A percentile compares a stretch with the other conserved stretches of the same genome.
These are phyloP conservation scores for Casaregolazyma suthepensis DNA, from an alignment of 1,139 yeast genomes.

Conservation along the genomic window DNA sequence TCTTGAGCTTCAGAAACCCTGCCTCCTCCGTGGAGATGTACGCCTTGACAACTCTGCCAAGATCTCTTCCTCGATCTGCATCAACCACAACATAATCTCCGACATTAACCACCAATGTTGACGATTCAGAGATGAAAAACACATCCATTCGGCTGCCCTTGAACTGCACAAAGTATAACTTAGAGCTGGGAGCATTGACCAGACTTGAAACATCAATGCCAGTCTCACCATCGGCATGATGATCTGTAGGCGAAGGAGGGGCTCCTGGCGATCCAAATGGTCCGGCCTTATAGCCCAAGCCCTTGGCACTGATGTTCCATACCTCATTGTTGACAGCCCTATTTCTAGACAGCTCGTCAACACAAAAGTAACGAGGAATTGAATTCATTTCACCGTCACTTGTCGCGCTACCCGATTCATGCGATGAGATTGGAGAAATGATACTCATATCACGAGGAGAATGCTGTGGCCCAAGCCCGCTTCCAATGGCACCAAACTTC, in stretches of 20 bases:
- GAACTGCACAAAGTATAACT: constrained; percentile 67
- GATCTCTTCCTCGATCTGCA: constrained; percentile 94
- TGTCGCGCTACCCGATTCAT: neutral
- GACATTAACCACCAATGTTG: constrained; percentile 48
- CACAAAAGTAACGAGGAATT: constrained; percentile 21
- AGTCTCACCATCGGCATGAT: constrained; percentile 4
- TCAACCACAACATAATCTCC: constrained; percentile 90
- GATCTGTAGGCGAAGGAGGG: constrained; percentile 12
- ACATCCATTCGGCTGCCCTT: constrained; percentile 86
- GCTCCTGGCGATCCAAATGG: constrained; percentile 2
- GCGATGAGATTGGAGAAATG: constrained; percentile 8
- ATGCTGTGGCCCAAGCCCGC: neutral
- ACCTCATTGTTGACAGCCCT: constrained; percentile 4
- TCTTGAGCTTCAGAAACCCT: constrained; percentile 70
- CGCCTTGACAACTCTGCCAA: constrained; percentile 71
- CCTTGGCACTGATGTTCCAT: neutral
- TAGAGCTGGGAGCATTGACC: constrained; percentile 27
- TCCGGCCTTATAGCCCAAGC: neutral
- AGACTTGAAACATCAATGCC: constrained; percentile 16
- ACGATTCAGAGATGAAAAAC: constrained; percentile 52
- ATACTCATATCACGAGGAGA: neutral
- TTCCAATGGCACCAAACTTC: constrained; percentile 6
- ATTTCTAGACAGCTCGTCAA: constrained; percentile 24
- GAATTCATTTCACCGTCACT: neutral
- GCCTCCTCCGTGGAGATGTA: constrained; percentile 71